Percentiles rank a stretch among this genome's conserved stretches.
phyloP scores from a whole-genome alignment of 23 red algal genomes.

The Gracilaria caudata region DNA sequence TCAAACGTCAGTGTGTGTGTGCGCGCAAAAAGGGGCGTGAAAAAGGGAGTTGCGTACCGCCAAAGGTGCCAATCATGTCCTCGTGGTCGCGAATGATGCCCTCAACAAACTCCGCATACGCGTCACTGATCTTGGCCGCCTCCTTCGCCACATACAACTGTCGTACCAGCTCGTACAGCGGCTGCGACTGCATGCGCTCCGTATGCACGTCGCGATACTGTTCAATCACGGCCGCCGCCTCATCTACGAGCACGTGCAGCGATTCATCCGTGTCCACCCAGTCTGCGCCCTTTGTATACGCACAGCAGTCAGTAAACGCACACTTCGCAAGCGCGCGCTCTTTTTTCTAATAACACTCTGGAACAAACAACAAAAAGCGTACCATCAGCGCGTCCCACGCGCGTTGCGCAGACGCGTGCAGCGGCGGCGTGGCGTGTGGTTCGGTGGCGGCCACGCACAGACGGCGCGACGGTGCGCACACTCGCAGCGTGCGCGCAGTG shows the following conservation, averaged over 20 bases:
- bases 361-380: neutral
- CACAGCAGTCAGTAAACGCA: neutral
- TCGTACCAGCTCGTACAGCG: conserved; percentile 15
- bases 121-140: conserved; percentile 26
- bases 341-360: too few relatives aligned
- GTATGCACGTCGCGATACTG: conserved; percentile 22
- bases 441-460: neutral
- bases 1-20: neutral
- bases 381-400: conserved; percentile 17
- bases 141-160: conserved; percentile 36
- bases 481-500: neutral
- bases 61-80: conserved; percentile 53
- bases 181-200: neutral
- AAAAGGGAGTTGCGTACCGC: conserved; percentile 22
- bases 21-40: neutral
- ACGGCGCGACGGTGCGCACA: neutral
- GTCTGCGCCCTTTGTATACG: conserved; percentile 20
- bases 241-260: conserved; percentile 7
- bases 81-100: conserved; percentile 32
- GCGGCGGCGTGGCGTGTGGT: neutral
- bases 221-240: conserved; percentile 6
- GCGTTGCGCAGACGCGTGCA: neutral
- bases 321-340: neutral
- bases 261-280: conserved; percentile 46
- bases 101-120: conserved; percentile 43